Base-by-base conservation (phyloP, 1,284 basidiomycete species). In the Thelephora terrestris region DNA sequence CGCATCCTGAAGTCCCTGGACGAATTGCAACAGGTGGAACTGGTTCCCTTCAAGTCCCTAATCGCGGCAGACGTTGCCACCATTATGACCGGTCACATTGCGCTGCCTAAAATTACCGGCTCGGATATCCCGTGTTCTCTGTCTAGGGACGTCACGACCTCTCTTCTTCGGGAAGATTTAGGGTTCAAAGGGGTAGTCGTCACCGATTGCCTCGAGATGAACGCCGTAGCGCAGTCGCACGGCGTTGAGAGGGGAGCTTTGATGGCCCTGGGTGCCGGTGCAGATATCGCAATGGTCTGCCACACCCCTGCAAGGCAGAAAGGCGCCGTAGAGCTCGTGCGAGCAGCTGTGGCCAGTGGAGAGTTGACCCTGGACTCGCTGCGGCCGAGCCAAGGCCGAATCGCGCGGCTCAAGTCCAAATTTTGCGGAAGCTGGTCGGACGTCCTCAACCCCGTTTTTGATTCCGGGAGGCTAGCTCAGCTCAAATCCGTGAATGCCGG, bases 81-180 rank as follows among this genome's bases (percentile, higher is more conserved):
- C 29, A 70, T 85, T 46, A 85, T 85, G 82, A 77, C 78, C 0
- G 81, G 78, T 0, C 82, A 85, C 58, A 81, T 84, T 71, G 78
- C 81, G 5, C 68, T 85, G 1, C 81, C 81, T 0, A 51, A 69
- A 10, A 60, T 81, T 21, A 75, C 73, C 0, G 73, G 72, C 23
- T 65, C 68, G 47, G 70, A 75, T 49, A 70, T 64, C 2, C 81
- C 82, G 2, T 71, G 71, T 21, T 82, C 81, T 9, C 68, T 84
- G 18, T 79, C 79, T 0, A 58, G 63, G 2, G 55, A 55, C 24
- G 70, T 82, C 40, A 78, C 75, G 34, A 77, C 69, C 1, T 71
- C 62, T n/a, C 57, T 85, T 10, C 64, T 83, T 17, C 68, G 78
- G 25, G 58, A 61, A 0, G 63, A 71, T 27, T 53, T 83, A 52